Evolutionary conservation across 352 stramenopile species (phyloP).

Genomic region (Phytophthora crassamura): DNA sequence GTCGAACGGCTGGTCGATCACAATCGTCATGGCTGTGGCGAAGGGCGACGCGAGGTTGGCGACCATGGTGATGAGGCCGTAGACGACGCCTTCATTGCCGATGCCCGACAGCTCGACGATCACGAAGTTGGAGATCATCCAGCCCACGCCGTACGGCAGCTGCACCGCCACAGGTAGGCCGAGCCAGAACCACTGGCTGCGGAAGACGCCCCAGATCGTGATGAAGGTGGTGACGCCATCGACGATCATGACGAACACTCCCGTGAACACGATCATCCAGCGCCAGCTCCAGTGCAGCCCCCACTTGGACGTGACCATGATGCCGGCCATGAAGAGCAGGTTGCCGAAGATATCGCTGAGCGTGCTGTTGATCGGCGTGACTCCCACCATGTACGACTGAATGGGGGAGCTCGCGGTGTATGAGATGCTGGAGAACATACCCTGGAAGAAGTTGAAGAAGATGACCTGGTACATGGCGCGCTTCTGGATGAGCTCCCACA

Average conservation of each 20-base stretch:
- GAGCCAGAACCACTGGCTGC: too few species aligned
- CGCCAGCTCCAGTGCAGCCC: constrained; percentile 36
- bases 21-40: constrained; percentile 20
- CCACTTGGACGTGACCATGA: constrained; percentile 46
- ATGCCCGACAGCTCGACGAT: constrained; percentile 24
- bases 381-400: constrained; percentile 37
- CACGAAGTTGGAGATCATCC: constrained; percentile 31
- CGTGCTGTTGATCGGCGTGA: constrained; percentile 40
- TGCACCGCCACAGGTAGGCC: constrained; percentile 19
- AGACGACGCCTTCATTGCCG: constrained; percentile 25
- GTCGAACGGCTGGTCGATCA: constrained; percentile 22
- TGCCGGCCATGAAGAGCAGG: constrained; percentile 36
- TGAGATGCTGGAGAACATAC: constrained; percentile 41
- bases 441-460: constrained; percentile 3
- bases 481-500: constrained; percentile 7
- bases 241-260: constrained; percentile 12
- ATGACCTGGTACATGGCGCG: constrained; percentile 22
- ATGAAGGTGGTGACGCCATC: constrained; percentile 21
- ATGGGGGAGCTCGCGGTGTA: constrained; percentile 35
- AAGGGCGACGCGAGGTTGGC: constrained; percentile 17
- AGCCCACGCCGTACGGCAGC: constrained; percentile 29
- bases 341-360: constrained; percentile 43
- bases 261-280: constrained; percentile 27
- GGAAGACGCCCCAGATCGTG: constrained; percentile 15
- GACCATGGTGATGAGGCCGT: constrained; percentile 27